These are phyloP conservation scores for Nissolia schottii DNA, from an alignment of 306 rosid genomes.

Conservation along the genomic window DNA sequence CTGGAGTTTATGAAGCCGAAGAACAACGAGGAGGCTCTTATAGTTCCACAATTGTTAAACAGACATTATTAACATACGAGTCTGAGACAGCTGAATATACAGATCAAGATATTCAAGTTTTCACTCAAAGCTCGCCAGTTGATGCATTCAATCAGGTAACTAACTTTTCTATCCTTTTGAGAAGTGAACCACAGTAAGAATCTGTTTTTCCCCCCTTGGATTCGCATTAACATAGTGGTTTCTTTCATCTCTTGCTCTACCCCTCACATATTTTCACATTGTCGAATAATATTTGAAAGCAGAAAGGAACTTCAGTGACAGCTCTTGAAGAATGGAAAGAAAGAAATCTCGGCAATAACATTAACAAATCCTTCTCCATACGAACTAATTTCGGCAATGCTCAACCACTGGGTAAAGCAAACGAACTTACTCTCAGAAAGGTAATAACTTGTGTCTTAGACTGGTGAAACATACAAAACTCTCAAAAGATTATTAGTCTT, in stretches of 20 bases:
- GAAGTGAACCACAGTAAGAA: neutral
- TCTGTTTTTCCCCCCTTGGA: neutral
- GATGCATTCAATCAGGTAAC: constrained; percentile 45
- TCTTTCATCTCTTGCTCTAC: neutral
- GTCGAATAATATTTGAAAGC: constrained; percentile 24
- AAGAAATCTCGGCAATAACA: constrained; percentile 23
- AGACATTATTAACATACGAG: constrained; percentile 26
- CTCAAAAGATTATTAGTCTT: constrained; percentile 22
- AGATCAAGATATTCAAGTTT: constrained; percentile 44
- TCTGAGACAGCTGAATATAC: constrained; percentile 33
- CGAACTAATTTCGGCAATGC: constrained; percentile 24
- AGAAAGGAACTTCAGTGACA: constrained; percentile 27
- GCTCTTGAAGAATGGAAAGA: constrained; percentile 39
- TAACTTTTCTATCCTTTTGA: neutral
- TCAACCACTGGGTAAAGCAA: constrained; percentile 20
- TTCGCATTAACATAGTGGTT: neutral
- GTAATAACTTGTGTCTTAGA: constrained; percentile 26
- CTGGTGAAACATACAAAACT: constrained; percentile 1
- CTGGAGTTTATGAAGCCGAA: constrained; percentile 32
- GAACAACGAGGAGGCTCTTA: constrained; percentile 37
- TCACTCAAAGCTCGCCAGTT: constrained; percentile 21
- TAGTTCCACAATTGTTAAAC: constrained; percentile 41
- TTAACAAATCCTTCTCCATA: constrained; percentile 17
- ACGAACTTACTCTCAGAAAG: constrained; percentile 30
- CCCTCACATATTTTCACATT: neutral